A percentile compares a stretch with the other conserved stretches of the same genome.
phyloP scores from a whole-genome alignment of 148 eudicot genomes.

The Spergularia marina region DNA sequence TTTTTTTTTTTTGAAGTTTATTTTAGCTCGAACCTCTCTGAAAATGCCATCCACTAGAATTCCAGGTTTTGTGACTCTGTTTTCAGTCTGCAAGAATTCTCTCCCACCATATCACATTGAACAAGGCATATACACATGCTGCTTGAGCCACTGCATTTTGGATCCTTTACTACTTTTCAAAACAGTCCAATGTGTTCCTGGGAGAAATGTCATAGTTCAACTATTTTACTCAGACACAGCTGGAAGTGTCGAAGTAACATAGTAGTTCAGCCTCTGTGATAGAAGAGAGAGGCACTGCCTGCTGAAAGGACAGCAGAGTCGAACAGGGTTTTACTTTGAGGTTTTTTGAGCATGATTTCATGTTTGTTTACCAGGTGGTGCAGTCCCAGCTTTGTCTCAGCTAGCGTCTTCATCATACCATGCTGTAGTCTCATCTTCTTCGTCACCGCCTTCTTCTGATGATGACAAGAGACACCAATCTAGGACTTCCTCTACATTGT shows the following conservation, averaged over 20 bases:
- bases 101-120: too few relatives aligned
- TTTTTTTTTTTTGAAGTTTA: too few relatives aligned
- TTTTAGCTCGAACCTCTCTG: too few relatives aligned
- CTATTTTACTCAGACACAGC: neutral
- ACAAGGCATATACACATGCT: too few relatives aligned
- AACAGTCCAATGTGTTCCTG: too few relatives aligned
- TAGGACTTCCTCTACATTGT: conserved; percentile 36
- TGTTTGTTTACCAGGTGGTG: conserved; percentile 27
- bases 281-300: neutral
- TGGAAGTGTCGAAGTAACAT: neutral
- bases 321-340: conserved; percentile 6
- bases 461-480: conserved; percentile 34
- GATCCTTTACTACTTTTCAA: too few relatives aligned
- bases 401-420: conserved; percentile 47
- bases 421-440: conserved; percentile 28
- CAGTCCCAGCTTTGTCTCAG: conserved; percentile 41
- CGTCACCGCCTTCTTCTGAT: conserved; percentile 27
- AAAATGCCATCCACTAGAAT: too few relatives aligned
- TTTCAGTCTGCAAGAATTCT: too few relatives aligned
- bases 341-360: neutral
- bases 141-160: too few relatives aligned
- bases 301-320: neutral
- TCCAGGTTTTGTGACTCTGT: too few relatives aligned
- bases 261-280: neutral
- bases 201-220: too few relatives aligned